Percentiles rank a stretch among this genome's conserved stretches.
These are phyloP conservation scores for Cladophialophora immunda DNA, from an alignment of 2,329 filamentous ascomycete species.

Conservation along the genomic window DNA sequence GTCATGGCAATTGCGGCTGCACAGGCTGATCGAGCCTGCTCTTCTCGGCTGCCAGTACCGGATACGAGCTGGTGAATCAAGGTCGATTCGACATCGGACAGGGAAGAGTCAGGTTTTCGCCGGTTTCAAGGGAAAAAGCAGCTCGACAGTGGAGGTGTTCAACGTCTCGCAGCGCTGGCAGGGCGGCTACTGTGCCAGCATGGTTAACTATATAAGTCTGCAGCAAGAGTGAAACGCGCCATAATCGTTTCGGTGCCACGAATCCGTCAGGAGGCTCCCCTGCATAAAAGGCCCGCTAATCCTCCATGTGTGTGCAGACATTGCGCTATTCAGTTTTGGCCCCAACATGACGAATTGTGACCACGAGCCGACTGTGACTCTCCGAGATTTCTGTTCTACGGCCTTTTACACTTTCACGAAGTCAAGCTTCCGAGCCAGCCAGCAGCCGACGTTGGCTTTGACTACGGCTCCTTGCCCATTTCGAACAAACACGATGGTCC, in stretches of 20 bases:
- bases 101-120: slow-evolving; percentile 3
- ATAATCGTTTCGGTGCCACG: background rate
- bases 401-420: slow-evolving; percentile 8
- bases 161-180: slow-evolving; percentile 3
- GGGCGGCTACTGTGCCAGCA: slow-evolving; percentile 10
- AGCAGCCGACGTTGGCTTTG: slow-evolving; percentile 51
- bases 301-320: slow-evolving; percentile 5
- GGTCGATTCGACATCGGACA: slow-evolving; percentile 1
- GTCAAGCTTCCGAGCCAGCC: slow-evolving; percentile 48
- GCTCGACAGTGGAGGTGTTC: slow-evolving; percentile 3
- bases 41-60: slow-evolving; percentile 6
- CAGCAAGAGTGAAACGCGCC: too few species aligned
- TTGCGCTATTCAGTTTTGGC: too few species aligned
- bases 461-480: slow-evolving; percentile 40
- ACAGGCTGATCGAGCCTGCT: slow-evolving; percentile 11
- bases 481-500: slow-evolving; percentile 52
- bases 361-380: background rate
- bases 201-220: background rate
- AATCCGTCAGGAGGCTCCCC: background rate
- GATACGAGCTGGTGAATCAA: background rate
- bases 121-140: slow-evolving; percentile 15
- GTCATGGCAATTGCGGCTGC: slow-evolving; percentile 6
- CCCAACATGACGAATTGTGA: too few species aligned
- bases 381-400: too few species aligned
- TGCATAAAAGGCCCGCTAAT: slow-evolving; percentile 8